Base-by-base conservation (phyloP, 140 eudicot genomes). In the Senecio squalidus region DNA sequence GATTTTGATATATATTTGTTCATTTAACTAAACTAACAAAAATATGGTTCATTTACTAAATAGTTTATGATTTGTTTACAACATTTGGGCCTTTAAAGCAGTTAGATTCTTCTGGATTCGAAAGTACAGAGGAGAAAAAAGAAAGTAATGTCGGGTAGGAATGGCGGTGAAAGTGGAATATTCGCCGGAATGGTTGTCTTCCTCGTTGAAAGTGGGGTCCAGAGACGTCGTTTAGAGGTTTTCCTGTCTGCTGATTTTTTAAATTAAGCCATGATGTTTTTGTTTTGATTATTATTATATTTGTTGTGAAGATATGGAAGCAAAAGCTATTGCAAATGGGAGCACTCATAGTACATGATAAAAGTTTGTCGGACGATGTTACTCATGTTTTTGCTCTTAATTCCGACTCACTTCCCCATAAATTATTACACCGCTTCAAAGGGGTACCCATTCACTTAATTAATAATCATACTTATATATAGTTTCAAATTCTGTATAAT, bases 261-360 rank as follows among this genome's bases (percentile, higher is more conserved):
- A 15, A 3, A 14, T 16, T 51, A 26, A 6, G 13, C 5, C 13
- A 14, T 23, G 4, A 25, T 11, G 2, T 53, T 36, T 11, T 4
- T 29, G 47, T 13, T 20, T 47, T 36, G 49, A 1, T 9, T 52
- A 24, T 24, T 5, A 51, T 26, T 25, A 14, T 43, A 16, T 14
- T 31, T 26, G n/a, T 58, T 21, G 5, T 47, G 31, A 62, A 89
- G 98, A 77, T 91, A 21, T 91, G 98, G 98, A 81, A 87, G 95
- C 82, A 77, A 62, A 91, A 78, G 69, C 81, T 91, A 21, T 75
- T 51, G 60, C 98, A 91, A 70, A 74, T 91, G 98, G 98, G 96
- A 33, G 98, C 89, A 41, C n/a, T n/a, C n/a, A 74, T 14, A 8
- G 9, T 84, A 27, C 83, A 70, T 66, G 92, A 72, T 9, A 84